phyloP scores from a whole-genome alignment of 164 flowering plant genomes.

The Euptelea pleiosperma region DNA sequence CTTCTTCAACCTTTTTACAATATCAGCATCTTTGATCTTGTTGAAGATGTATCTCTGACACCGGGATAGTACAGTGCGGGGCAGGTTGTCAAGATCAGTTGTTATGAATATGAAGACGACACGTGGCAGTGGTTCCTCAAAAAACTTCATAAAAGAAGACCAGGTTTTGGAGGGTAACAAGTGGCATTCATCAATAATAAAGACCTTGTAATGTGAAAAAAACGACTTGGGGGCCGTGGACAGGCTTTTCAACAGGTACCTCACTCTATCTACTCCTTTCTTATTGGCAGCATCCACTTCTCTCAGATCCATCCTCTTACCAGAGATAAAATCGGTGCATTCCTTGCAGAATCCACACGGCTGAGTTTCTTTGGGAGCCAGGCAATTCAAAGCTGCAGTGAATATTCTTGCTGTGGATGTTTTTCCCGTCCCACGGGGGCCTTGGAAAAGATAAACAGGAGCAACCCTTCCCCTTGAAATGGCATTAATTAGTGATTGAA shows the following conservation, averaged over 20 bases:
- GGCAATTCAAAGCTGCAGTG: slow-evolving; percentile 83
- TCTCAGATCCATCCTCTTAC: slow-evolving; percentile 44
- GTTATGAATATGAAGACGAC: slow-evolving; percentile 81
- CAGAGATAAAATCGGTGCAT: slow-evolving; percentile 61
- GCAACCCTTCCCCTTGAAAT: slow-evolving; percentile 68
- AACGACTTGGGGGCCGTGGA: slow-evolving; percentile 30
- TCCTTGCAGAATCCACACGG: slow-evolving; percentile 90
- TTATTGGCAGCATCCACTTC: slow-evolving; percentile 81
- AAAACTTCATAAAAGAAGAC: slow-evolving; percentile 72
- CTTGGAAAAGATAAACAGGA: slow-evolving; percentile 91
- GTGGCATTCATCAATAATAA: slow-evolving; percentile 92
- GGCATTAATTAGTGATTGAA: slow-evolving; percentile 74
- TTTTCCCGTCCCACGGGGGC: slow-evolving; percentile 98
- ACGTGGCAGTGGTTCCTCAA: slow-evolving; percentile 66
- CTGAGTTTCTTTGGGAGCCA: slow-evolving; percentile 54
- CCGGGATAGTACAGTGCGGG: slow-evolving; percentile 70
- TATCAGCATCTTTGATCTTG: slow-evolving; percentile 77
- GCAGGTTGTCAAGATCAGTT: slow-evolving; percentile 79
- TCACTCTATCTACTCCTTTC: slow-evolving; percentile 53
- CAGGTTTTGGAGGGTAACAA: slow-evolving; percentile 76
- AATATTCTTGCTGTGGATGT: slow-evolving; percentile 84
- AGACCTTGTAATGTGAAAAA: slow-evolving; percentile 49
- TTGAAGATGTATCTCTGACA: slow-evolving; percentile 87
- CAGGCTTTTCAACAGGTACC: slow-evolving; percentile 42
- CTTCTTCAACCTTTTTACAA: slow-evolving; percentile 59